phyloP scores from a whole-genome alignment of 306 rosid species.

The Malus sieversii region DNA sequence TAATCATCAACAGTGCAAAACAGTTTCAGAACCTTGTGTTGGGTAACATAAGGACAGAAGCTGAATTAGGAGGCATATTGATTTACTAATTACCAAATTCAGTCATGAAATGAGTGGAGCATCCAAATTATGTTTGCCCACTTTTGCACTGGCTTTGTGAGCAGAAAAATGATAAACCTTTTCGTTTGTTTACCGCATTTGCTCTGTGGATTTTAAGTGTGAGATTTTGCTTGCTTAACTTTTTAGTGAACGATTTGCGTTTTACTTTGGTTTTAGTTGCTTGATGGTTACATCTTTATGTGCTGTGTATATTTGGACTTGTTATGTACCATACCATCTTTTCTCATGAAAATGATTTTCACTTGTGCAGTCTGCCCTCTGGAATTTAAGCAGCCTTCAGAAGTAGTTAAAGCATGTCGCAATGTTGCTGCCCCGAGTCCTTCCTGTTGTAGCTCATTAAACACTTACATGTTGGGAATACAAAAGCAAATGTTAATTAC shows the following conservation, averaged over 20 bases:
- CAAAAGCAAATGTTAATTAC: conserved; percentile 95
- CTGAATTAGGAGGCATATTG: neutral
- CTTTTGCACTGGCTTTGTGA: neutral
- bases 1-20: neutral
- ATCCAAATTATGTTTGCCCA: neutral
- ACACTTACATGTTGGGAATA: conserved; percentile 65
- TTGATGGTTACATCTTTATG: neutral
- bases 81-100: neutral
- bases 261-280: neutral
- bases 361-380: conserved; percentile 80
- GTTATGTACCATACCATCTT: neutral
- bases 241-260: neutral
- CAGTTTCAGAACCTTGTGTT: neutral
- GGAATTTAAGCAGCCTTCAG: conserved; percentile 70
- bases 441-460: conserved; percentile 88
- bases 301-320: neutral
- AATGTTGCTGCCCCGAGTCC: conserved; percentile 87
- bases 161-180: neutral
- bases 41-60: neutral
- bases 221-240: neutral
- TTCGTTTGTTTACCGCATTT: neutral
- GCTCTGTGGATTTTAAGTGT: neutral
- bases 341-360: conserved; percentile 18
- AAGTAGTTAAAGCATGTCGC: conserved; percentile 69
- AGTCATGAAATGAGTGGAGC: neutral